Evolutionary conservation across 2,329 filamentous ascomycete genomes (phyloP).

Genomic region (Phialemonium atrogriseum): DNA sequence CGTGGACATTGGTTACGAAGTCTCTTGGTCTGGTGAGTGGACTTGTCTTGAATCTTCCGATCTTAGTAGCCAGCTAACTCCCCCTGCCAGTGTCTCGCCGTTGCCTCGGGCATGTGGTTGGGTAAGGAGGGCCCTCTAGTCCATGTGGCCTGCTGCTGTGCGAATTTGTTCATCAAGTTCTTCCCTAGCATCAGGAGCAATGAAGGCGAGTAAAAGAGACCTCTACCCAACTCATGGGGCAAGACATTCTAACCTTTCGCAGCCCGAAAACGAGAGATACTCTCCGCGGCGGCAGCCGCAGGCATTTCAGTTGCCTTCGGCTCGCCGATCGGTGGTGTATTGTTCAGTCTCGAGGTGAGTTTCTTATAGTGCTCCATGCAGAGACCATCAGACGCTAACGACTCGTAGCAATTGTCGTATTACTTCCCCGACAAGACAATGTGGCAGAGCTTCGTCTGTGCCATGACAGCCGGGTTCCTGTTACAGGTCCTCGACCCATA

Average conservation of each 20-base stretch:
- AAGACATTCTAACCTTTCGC: slow-evolving; percentile 16
- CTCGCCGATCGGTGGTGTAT: slow-evolving; percentile 84
- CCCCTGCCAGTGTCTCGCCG: slow-evolving; percentile 66
- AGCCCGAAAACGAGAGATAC: slow-evolving; percentile 87
- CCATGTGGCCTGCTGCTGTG: slow-evolving; percentile 94
- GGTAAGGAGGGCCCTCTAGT: slow-evolving; percentile 94
- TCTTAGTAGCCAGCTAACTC: slow-evolving; percentile 15
- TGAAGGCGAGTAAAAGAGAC: slow-evolving; percentile 67
- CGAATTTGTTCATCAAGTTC: slow-evolving; percentile 86
- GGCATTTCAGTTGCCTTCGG: slow-evolving; percentile 94
- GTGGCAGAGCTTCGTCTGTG: slow-evolving; percentile 99
- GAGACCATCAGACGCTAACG: slow-evolving; percentile 4
- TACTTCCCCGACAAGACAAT: slow-evolving; percentile 99
- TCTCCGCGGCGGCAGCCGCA: slow-evolving; percentile 86
- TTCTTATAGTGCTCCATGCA: neutral
- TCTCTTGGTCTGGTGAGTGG: slow-evolving; percentile 67
- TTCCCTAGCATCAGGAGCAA: slow-evolving; percentile 76
- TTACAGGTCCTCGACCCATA: slow-evolving; percentile 92
- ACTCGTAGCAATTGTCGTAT: slow-evolving; percentile 71
- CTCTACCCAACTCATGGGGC: neutral
- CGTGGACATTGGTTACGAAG: slow-evolving; percentile 85
- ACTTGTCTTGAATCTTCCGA: neutral
- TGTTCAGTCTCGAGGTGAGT: slow-evolving; percentile 83
- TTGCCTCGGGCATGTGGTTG: slow-evolving; percentile 91
- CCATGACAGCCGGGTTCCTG: slow-evolving; percentile 95